Evolutionary conservation across 345 rosid genomes (phyloP), one percentile per base, ranked within the genome.

Genomic region (Geranium brycei): DNA sequence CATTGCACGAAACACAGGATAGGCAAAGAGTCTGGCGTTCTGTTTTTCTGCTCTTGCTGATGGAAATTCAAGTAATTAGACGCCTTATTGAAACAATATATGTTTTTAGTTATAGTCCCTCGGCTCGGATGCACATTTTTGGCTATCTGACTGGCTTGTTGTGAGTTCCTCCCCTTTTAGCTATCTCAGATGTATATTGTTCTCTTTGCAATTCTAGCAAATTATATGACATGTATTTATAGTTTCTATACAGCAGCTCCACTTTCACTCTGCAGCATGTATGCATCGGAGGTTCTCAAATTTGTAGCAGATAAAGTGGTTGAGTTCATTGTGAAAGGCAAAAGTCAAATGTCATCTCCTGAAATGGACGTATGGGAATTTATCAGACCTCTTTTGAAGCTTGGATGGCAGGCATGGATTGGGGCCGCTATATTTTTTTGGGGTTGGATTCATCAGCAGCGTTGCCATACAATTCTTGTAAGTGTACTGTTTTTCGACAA

Each of bases 361-460:
- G 77, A 78, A 47, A 62, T 85, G 16, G 62, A 79, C 62, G 75
- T 79, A 63, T 76, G 72, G 76, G 78, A 19, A 41, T 66, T 63
- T 71, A 61, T 78, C 58, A 78, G 30, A 56, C 77, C 83, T 73
- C 61, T 86, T 19, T 4, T 69, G 66, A 79, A 79, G 71, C 84
- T 88, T 65, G 83, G 95, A 35, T 81, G 69, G 81, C 47, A 13
- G n/a, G 83, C 76, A 40, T 87, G 82, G 88, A 67, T 76, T 68
- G 95, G 96, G 60, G 83, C 76, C 5, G 71, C 65, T 62, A 58
- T 89, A 60, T 82, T 89, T 70, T 59, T 81, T 1, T 84, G 89
- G 85, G 95, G 98, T 47, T 87, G 87, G 91, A 63, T 81, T 62
- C 95, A 82, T 79, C 98, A 89, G 38, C 75, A 41, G 4, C 75